Conservation (phyloP, 306 rosid genomes). For the Vigna hirtella region DNA sequence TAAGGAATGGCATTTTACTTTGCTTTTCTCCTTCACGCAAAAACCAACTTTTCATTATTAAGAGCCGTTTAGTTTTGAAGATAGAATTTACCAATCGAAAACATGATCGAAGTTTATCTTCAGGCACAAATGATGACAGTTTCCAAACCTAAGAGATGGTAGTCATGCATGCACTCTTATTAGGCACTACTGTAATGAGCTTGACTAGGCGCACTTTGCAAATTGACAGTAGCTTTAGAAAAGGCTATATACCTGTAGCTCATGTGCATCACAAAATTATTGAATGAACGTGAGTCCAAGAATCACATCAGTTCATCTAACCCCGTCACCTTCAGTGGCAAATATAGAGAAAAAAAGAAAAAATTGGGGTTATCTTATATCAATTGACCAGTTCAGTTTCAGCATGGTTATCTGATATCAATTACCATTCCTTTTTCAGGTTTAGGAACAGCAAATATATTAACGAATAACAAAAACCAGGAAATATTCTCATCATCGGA, state of each 20-base stretch:
- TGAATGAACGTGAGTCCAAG: background rate
- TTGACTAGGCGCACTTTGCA: slow-evolving; percentile 19
- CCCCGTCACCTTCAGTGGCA: background rate
- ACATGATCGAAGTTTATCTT: slow-evolving; percentile 18
- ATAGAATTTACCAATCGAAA: slow-evolving; percentile 19
- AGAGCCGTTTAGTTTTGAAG: background rate
- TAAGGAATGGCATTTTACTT: background rate
- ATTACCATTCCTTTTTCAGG: slow-evolving; percentile 61
- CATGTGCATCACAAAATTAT: background rate
- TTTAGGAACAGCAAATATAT: slow-evolving; percentile 51
- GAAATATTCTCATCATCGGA: slow-evolving; percentile 55
- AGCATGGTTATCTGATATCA: background rate
- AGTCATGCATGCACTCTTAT: background rate
- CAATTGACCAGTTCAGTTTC: slow-evolving; percentile 21
- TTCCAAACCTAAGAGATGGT: background rate
- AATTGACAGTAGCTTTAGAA: slow-evolving; percentile 21
- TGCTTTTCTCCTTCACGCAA: slow-evolving; percentile 3
- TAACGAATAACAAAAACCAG: slow-evolving; percentile 44
- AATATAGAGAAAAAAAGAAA: background rate
- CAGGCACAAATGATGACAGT: background rate
- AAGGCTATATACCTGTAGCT: background rate
- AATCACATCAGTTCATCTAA: slow-evolving; percentile 22
- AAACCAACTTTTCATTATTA: slow-evolving; percentile 27
- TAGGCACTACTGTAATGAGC: background rate
- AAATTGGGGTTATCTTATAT: background rate